phyloP scores from a whole-genome alignment of 257 asterid genomes.

The Solanum chiquidenum region DNA sequence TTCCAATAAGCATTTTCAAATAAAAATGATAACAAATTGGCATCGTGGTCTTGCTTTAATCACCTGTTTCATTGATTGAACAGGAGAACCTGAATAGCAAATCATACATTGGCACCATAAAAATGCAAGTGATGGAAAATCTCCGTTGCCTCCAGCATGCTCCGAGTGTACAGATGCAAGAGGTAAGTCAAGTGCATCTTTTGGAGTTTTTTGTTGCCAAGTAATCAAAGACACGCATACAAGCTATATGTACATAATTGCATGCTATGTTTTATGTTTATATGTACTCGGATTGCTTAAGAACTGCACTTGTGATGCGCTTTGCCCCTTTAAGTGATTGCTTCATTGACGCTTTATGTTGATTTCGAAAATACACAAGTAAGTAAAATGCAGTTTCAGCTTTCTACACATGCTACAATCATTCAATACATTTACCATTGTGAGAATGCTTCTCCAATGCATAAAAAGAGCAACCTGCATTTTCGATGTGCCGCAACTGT shows the following conservation, averaged over 20 bases:
- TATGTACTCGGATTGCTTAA: neutral
- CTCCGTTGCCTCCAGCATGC: conserved; percentile 92
- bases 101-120: conserved; percentile 75
- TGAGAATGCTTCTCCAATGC: neutral
- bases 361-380: neutral
- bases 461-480: neutral
- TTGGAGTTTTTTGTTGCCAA: neutral
- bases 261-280: neutral
- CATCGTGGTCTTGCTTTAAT: neutral
- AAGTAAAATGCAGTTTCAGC: neutral
- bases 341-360: neutral
- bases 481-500: neutral
- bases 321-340: neutral
- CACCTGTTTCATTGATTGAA: conserved; percentile 18
- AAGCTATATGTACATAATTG: neutral
- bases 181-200: conserved; percentile 38
- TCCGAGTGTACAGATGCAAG: conserved; percentile 97
- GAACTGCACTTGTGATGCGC: neutral
- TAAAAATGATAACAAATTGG: neutral
- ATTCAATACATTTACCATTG: neutral
- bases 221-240: neutral
- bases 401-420: neutral
- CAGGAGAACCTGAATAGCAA: conserved; percentile 95
- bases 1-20: neutral
- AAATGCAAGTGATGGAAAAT: conserved; percentile 82